Evolutionary conservation across 2,329 filamentous ascomycete genomes (phyloP), one percentile per base, ranked within the genome.

Genomic region (Plectosphaerella cucumerina): DNA sequence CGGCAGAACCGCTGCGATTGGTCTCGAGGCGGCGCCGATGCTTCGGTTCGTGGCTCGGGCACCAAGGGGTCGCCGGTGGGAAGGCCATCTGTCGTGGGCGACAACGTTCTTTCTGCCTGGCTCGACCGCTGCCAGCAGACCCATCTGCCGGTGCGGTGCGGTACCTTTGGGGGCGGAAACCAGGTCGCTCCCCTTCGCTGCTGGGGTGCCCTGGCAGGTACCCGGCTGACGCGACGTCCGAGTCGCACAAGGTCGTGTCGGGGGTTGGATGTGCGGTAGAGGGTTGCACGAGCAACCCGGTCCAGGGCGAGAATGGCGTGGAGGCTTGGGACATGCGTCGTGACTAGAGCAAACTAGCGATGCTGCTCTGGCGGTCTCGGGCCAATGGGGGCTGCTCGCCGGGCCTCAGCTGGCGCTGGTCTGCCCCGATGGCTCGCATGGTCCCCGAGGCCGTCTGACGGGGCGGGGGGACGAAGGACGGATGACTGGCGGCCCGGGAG

Each of bases 41-140:
- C 35, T 34, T 2, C 17, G 14, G 18, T 49, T 14, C 44, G 31
- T 52, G 45, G 37, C 50, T 53, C 45, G 35, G 39, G 14, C 33
- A 48, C 21, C 17, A 15, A n/a, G 42, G 17, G 31, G 9, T 31
- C 26, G 26, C 26, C 26, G 26, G 26, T 31, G 12, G 26, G 26
- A 31, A 31, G 23, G 5, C 23, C 23, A 14, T 39, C 35, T 5
- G 35, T 39, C 35, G 26, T 31, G 26, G n/a, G 26, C 26, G 4
- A 31, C 26, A 31, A 31, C 26, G 26, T 31, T 31, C 26, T 31
- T n/a, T n/a, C n/a, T 8, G 26, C 26, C 26, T 31, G 26, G 26
- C 26, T 31, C 26, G 26, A 11, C 26, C 26, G 26, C 26, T 31
- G 26, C 4, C 26, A 31, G 26, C 26, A n/a, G 26, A 10, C 26